phyloP scores from a whole-genome alignment of 192 early-diverging fungal species.

The Oehlia diaphana region DNA sequence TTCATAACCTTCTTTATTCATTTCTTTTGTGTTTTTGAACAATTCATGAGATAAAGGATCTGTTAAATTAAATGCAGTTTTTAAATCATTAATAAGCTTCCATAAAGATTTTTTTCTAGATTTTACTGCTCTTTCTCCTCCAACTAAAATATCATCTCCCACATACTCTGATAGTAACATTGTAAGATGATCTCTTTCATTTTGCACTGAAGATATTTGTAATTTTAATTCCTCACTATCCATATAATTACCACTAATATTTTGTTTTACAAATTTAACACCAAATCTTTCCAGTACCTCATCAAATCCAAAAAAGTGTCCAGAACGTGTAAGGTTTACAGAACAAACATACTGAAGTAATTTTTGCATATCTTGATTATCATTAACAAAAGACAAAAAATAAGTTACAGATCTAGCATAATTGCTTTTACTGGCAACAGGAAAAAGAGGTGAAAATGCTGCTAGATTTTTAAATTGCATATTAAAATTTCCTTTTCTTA shows the following conservation, averaged over 20 bases:
- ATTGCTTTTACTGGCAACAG: too few species aligned
- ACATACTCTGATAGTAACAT: slow-evolving; percentile 3
- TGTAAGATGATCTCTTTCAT: neutral
- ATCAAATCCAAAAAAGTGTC: slow-evolving; percentile 3
- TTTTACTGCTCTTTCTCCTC: neutral
- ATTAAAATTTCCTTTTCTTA: too few species aligned
- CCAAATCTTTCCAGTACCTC: neutral
- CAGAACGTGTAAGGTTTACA: too few species aligned
- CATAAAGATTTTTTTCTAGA: slow-evolving; percentile 1
- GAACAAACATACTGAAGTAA: too few species aligned
- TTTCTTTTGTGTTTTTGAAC: slow-evolving; percentile 15
- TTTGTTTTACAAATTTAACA: slow-evolving; percentile 10
- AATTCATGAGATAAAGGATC: neutral
- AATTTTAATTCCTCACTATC: neutral
- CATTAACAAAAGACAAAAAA: too few species aligned
- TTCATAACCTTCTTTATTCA: neutral
- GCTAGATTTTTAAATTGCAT: neutral
- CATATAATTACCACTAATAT: neutral
- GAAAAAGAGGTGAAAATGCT: neutral
- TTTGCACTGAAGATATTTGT: slow-evolving; percentile 7
- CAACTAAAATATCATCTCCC: neutral
- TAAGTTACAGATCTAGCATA: too few species aligned
- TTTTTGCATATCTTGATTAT: too few species aligned
- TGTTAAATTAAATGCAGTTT: neutral
- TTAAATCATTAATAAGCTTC: slow-evolving; percentile 10